Conservation (phyloP, 2,329 filamentous ascomycete genomes). For the Penicillium palitans region DNA sequence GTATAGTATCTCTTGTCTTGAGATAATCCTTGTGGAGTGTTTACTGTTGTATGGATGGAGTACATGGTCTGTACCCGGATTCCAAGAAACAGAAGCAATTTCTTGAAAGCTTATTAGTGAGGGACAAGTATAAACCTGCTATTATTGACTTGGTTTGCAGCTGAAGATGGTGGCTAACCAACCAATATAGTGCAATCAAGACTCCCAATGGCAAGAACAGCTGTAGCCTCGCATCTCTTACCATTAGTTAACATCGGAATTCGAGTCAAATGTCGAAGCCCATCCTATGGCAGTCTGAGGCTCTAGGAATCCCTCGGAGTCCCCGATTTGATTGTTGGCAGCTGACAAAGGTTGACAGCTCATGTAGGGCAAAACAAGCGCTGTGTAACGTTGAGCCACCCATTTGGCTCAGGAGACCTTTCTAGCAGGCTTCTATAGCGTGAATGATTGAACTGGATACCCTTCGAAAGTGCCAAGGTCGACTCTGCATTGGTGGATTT, state of each 20-base stretch:
- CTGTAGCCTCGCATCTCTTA: not conserved
- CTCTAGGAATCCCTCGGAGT: not conserved
- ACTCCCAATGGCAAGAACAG: not conserved
- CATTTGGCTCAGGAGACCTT: not conserved
- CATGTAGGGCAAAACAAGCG: not conserved
- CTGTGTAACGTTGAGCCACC: not conserved
- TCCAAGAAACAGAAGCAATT: conserved; percentile 4
- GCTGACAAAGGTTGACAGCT: not conserved
- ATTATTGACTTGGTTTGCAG: conserved; percentile 1
- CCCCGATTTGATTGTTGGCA: not conserved
- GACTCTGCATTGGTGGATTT: not conserved
- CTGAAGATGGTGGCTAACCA: not conserved
- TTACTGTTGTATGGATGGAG: no score
- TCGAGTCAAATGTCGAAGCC: no score
- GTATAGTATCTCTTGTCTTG: not conserved
- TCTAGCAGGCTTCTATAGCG: not conserved
- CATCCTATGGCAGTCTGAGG: not conserved
- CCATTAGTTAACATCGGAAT: not conserved
- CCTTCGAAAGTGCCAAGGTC: not conserved
- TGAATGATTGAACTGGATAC: not conserved
- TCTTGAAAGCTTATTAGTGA: conserved; percentile 12
- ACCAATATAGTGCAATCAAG: not conserved
- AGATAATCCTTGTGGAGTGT: not conserved
- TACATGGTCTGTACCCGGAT: not conserved
- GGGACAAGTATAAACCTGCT: conserved; percentile 13